Base-by-base conservation (phyloP, 1,284 basidiomycete genomes). In the Macrocybe sp. region DNA sequence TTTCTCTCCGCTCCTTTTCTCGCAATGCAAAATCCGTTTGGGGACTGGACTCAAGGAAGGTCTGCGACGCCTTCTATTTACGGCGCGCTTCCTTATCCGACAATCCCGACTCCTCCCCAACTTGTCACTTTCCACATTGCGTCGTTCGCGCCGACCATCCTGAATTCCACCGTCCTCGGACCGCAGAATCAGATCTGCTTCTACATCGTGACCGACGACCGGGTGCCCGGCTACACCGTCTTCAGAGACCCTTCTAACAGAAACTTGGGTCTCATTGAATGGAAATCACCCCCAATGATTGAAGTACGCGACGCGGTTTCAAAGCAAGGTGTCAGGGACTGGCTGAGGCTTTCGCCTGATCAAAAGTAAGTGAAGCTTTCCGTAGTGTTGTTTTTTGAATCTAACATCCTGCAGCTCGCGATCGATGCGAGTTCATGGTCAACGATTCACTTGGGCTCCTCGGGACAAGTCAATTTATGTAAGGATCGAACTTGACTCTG, bases 31-130 rank as follows among this genome's bases (percentile, higher is more conserved):
- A 22, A 22, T 22, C 22, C 22, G 22, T 22, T 22, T 22, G 22
- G 2, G 22, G 22, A 22, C 4, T 22, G 22, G 22, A 22, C 22
- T 22, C 22, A 22, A 22, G 22, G 50, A 2, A 44, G 51, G 28
- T 37, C 45, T 35, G 61, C 57, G 6, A 53, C 70, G 10, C 75
- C 78, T 42, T 81, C 81, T 35, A 63, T 81, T 43, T 78, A 76
- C 53, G 80, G 80, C 11, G 80, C 81, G 1, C 72, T 83, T n/a
- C 81, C 81, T 10, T 79, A 79, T 50, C 71, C 74, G 50, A 50
- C 57, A 42, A 57, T 65, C 30, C 59, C 65, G 1, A 62, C 65
- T 30, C 59, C 66, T 46, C 60, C 66, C 16, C 64, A 67, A 45
- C 64, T 70, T 49, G 58, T 69, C 56, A 72, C 70, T 5, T 75